These are phyloP conservation scores for Eleusine coracana DNA, from an alignment of 176 grass and related monocot species.

Conservation along the genomic window DNA sequence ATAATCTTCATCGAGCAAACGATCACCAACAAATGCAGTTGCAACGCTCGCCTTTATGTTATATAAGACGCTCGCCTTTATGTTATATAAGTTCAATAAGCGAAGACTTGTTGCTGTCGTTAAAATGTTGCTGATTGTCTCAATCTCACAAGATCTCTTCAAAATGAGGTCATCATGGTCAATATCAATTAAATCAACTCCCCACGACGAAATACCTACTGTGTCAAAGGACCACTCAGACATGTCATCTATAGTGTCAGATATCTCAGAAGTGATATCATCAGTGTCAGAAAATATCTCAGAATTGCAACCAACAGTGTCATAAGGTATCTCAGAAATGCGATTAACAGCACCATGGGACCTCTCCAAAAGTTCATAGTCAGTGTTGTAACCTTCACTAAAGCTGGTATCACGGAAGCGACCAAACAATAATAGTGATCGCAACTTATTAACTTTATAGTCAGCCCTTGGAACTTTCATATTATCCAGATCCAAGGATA, in stretches of 20 bases:
- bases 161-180: constrained; percentile 1
- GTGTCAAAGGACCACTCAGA: background rate
- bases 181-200: background rate
- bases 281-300: background rate
- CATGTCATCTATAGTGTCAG: background rate
- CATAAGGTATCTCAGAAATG: background rate
- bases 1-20: constrained; percentile 15
- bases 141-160: constrained; percentile 17
- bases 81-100: constrained; percentile 33
- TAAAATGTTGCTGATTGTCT: constrained; percentile 7
- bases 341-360: background rate
- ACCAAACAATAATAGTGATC: constrained; percentile 39
- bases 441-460: background rate
- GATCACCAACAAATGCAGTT: background rate
- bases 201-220: background rate
- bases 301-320: background rate
- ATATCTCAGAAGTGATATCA: background rate
- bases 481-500: constrained; percentile 40
- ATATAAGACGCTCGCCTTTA: constrained; percentile 23
- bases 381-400: background rate
- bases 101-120: constrained; percentile 24
- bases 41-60: constrained; percentile 6
- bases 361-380: background rate
- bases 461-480: background rate
- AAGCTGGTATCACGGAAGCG: background rate